A percentile compares a stretch with the other conserved stretches of the same genome.
phyloP scores from a whole-genome alignment of 1,139 yeast genomes.

The Zygoascus meyerae region DNA sequence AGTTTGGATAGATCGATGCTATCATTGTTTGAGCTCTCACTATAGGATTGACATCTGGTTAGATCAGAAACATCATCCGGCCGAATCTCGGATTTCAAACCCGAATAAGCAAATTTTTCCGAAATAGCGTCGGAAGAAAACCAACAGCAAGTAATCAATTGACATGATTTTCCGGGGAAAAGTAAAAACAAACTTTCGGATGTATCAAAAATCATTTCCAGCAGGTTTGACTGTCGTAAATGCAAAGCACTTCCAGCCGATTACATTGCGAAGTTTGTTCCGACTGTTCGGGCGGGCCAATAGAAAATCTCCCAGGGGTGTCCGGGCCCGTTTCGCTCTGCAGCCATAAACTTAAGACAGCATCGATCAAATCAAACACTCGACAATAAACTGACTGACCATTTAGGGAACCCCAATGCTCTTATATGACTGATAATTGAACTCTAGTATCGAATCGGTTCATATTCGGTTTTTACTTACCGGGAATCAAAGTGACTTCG shows the following conservation, averaged over 20 bases:
- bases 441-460: too few species aligned
- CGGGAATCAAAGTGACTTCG: constrained; percentile 90
- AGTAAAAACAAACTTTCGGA: not conserved
- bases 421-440: too few species aligned
- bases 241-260: too few species aligned
- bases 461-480: constrained; percentile 31
- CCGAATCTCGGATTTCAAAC: constrained; percentile 2
- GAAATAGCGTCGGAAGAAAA: not conserved
- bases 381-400: too few species aligned
- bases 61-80: not conserved
- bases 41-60: too few species aligned
- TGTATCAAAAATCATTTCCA: not conserved
- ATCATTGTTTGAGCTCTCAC: too few species aligned
- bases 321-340: not conserved
- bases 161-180: not conserved
- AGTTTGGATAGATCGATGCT: too few species aligned
- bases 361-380: not conserved
- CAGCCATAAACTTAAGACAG: not conserved
- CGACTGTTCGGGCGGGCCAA: constrained; percentile 4
- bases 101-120: constrained; percentile 4
- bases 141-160: not conserved
- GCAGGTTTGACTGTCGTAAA: not conserved
- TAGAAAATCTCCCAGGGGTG: constrained; percentile 4
- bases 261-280: not conserved
- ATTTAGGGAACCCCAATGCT: too few species aligned